Evolutionary conservation across 108 stramenopile genomes (phyloP).

Genomic region (Asterionellopsis glacialis): DNA sequence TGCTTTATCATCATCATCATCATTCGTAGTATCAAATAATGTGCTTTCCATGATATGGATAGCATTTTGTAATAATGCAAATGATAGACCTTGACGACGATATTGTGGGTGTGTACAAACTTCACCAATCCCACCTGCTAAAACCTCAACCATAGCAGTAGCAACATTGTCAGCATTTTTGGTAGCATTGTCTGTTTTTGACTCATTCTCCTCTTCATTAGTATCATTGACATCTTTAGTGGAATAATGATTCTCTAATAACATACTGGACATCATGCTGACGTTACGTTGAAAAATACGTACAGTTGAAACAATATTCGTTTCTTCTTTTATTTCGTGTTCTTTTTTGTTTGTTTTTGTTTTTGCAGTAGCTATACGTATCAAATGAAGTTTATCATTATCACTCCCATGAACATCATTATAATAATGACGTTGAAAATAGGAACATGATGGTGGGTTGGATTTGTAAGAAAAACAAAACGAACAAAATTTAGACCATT

Average conservation of each 20-base stretch:
- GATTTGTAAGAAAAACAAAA: conserved; percentile 63
- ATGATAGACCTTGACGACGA: conserved; percentile 55
- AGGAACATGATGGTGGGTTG: conserved; percentile 54
- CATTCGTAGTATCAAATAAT: too few relatives aligned
- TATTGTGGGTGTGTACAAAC: conserved; percentile 58
- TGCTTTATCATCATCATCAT: too few relatives aligned
- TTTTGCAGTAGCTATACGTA: neutral
- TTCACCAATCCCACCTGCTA: conserved; percentile 74
- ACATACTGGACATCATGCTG: conserved; percentile 26
- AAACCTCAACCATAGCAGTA: neutral
- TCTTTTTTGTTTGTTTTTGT: too few relatives aligned
- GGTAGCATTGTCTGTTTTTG: too few relatives aligned
- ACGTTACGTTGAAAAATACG: conserved; percentile 58
- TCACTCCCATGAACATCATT: conserved; percentile 58
- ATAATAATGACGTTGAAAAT: conserved; percentile 64
- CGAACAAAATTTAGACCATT: conserved; percentile 69
- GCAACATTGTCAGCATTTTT: neutral
- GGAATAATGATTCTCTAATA: too few relatives aligned
- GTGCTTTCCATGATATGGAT: conserved; percentile 43
- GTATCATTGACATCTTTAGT: too few relatives aligned
- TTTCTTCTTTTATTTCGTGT: neutral
- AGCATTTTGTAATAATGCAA: conserved; percentile 45
- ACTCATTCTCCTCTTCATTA: too few relatives aligned
- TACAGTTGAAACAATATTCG: conserved; percentile 52
- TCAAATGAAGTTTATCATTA: conserved; percentile 45